phyloP scores from a whole-genome alignment of 2,329 filamentous ascomycete genomes.

The Bisporella sp. region DNA sequence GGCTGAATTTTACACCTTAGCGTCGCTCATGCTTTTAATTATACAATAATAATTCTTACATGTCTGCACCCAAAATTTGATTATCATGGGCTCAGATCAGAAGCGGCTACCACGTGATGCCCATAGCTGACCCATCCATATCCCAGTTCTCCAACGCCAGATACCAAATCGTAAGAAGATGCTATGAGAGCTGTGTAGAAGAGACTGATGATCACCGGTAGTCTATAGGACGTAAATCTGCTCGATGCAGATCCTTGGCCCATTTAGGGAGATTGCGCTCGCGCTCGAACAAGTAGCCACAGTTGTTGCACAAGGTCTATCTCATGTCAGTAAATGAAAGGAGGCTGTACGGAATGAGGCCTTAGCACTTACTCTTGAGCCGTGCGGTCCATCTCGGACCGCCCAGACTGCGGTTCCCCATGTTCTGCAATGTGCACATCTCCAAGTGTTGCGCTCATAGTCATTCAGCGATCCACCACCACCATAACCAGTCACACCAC shows the following conservation, averaged over 20 bases:
- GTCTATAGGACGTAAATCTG: conserved; percentile 21
- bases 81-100: no score
- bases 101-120: no score
- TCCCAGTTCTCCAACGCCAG: not conserved
- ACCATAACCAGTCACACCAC: conserved; percentile 61
- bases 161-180: not conserved
- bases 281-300: conserved; percentile 75
- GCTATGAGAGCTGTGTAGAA: not conserved
- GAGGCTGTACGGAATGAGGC: not conserved
- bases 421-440: conserved; percentile 79
- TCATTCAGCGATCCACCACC: conserved; percentile 58
- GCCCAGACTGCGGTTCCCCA: conserved; percentile 93
- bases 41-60: no score
- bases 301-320: conserved; percentile 82
- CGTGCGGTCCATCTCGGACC: conserved; percentile 82
- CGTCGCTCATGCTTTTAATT: no score
- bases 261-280: conserved; percentile 76
- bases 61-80: no score
- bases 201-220: conserved; percentile 20
- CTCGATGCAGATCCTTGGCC: conserved; percentile 60
- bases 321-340: conserved; percentile 17
- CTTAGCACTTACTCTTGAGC: conserved; percentile 61
- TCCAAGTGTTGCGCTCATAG: conserved; percentile 74
- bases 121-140: not conserved
- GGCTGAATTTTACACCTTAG: no score